Evolutionary conservation across 1,139 yeast species (phyloP).

Genomic region (Saccharomycopsis phalli): DNA sequence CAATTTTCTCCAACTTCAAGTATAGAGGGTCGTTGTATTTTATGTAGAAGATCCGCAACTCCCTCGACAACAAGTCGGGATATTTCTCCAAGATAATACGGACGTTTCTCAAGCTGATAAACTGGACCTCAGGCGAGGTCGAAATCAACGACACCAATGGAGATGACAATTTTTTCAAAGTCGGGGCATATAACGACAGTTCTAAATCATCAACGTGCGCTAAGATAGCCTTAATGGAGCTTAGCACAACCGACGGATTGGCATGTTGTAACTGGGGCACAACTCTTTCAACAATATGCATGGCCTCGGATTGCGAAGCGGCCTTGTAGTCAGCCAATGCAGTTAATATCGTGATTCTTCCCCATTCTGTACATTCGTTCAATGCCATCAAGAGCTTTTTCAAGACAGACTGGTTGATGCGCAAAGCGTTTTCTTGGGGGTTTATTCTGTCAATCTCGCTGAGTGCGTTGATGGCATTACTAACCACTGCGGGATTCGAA

Average conservation of each 20-base stretch:
- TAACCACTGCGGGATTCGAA: slow-evolving; percentile 93
- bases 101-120: slow-evolving; percentile 86
- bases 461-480: slow-evolving; percentile 82
- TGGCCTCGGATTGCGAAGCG: slow-evolving; percentile 53
- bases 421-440: slow-evolving; percentile 37
- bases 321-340: slow-evolving; percentile 70
- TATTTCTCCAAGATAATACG: slow-evolving; percentile 83
- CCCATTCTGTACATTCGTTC: slow-evolving; percentile 99
- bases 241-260: slow-evolving; percentile 88
- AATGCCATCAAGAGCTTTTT: slow-evolving; percentile 69
- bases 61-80: slow-evolving; percentile 70
- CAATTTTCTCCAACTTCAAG: slow-evolving; percentile 85
- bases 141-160: slow-evolving; percentile 86
- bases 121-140: slow-evolving; percentile 89
- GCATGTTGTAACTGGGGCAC: slow-evolving; percentile 97
- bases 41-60: slow-evolving; percentile 83
- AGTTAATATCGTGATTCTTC: slow-evolving; percentile 79
- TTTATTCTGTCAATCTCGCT: slow-evolving; percentile 74
- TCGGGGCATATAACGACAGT: slow-evolving; percentile 32
- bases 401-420: slow-evolving; percentile 38
- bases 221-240: slow-evolving; percentile 75
- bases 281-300: slow-evolving; percentile 81
- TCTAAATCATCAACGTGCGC: slow-evolving; percentile 55
- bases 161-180: slow-evolving; percentile 73
- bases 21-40: slow-evolving; percentile 93